Conservation (phyloP, 805 yeast species). For the Starmerella vitae region DNA sequence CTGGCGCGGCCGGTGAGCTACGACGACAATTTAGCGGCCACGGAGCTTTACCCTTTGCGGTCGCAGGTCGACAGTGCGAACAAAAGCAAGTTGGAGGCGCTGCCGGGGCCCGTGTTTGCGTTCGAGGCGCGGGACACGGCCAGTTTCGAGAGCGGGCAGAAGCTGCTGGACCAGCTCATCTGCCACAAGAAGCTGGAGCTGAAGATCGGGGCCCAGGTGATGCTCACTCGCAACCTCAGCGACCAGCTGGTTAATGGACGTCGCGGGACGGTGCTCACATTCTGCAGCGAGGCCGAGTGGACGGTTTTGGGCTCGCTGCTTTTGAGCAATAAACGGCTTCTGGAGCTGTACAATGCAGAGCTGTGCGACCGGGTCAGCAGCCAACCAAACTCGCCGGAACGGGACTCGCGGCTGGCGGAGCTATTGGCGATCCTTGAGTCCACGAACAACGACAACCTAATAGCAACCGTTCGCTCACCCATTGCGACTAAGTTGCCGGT, state of each 20-base stretch:
- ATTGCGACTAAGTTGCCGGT: conserved; percentile 11
- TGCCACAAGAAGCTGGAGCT: conserved; percentile 51
- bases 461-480: conserved; percentile 9
- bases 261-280: conserved; percentile 56
- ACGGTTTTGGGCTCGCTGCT: conserved; percentile 8
- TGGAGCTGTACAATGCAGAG: conserved; percentile 17
- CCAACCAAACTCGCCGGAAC: conserved; percentile 7
- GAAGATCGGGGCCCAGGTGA: conserved; percentile 82
- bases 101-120: conserved; percentile 36
- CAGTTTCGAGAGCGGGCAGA: conserved; percentile 22
- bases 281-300: conserved; percentile 27
- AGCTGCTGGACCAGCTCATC: conserved; percentile 47
- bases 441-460: too few relatives aligned
- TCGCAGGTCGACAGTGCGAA: conserved; percentile 73
- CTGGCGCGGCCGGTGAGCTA: conserved; percentile 42
- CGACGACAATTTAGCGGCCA: conserved; percentile 72
- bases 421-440: background rate
- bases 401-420: conserved; percentile 9
- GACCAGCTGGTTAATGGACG: conserved; percentile 76
- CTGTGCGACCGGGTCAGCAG: conserved; percentile 6
- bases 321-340: conserved; percentile 3
- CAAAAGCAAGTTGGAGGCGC: conserved; percentile 33
- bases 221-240: conserved; percentile 64
- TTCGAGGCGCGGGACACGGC: conserved; percentile 38
- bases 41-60: conserved; percentile 77